Percentiles rank a stretch among this genome's conserved stretches.
Conservation (phyloP, 2,329 filamentous ascomycete species). For the Venturia pyrina region DNA sequence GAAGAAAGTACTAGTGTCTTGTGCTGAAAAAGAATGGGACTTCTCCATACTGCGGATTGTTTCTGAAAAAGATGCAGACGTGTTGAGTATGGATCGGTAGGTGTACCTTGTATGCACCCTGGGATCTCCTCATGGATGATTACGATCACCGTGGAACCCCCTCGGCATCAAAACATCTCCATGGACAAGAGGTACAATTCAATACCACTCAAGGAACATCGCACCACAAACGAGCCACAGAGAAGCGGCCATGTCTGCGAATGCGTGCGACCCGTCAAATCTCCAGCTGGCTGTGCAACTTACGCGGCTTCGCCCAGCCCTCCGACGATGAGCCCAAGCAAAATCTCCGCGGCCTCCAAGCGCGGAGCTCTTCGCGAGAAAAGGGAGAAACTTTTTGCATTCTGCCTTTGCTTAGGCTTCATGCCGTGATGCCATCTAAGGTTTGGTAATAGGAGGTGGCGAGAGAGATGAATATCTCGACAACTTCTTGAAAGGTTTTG, state of each 20-base stretch:
- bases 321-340: neutral
- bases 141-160: too few relatives aligned
- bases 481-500: neutral
- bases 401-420: neutral
- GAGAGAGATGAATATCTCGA: neutral
- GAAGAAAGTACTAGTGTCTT: too few relatives aligned
- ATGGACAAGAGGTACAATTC: too few relatives aligned
- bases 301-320: neutral
- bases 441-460: too few relatives aligned
- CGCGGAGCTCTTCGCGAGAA: neutral
- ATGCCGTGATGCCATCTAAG: neutral
- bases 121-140: too few relatives aligned
- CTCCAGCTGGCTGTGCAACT: neutral
- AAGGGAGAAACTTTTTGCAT: neutral
- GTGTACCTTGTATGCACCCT: too few relatives aligned
- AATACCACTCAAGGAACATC: too few relatives aligned
- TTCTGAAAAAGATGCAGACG: too few relatives aligned
- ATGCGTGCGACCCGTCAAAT: neutral
- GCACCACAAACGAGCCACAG: neutral
- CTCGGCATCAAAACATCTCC: too few relatives aligned
- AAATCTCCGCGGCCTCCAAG: neutral
- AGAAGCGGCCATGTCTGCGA: neutral
- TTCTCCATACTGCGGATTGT: too few relatives aligned
- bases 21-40: too few relatives aligned
- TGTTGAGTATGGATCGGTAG: too few relatives aligned